Conservation (phyloP, 1,284 basidiomycete genomes). For the Cystobasidium slooffiae region DNA sequence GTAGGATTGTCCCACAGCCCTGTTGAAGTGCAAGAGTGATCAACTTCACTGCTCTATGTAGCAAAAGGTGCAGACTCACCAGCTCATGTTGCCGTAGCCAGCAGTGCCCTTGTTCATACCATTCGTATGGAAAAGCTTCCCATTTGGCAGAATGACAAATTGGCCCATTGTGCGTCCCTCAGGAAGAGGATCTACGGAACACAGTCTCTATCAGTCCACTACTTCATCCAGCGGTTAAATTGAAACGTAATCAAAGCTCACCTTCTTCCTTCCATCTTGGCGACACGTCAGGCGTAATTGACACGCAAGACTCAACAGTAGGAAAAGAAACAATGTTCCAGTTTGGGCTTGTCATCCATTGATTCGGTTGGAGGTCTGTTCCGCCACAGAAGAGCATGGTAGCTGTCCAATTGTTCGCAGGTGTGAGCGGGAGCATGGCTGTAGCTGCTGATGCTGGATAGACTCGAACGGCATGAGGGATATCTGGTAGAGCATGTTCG, state of each 20-base stretch:
- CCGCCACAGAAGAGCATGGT: constrained; percentile 70
- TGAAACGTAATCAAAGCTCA: not conserved
- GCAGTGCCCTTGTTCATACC: constrained; percentile 57
- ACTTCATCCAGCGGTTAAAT: not conserved
- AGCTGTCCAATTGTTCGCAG: constrained; percentile 82
- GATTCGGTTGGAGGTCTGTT: constrained; percentile 67
- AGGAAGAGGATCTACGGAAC: constrained; percentile 64
- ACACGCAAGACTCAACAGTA: constrained; percentile 58
- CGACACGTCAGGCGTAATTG: constrained; percentile 77
- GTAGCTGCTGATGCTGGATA: constrained; percentile 91
- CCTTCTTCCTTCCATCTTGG: constrained; percentile 70
- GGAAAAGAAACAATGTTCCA: constrained; percentile 68
- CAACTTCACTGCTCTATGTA: not conserved
- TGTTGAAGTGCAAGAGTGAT: constrained; percentile 41
- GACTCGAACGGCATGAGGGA: constrained; percentile 71
- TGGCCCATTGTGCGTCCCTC: constrained; percentile 80
- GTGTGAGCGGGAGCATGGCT: constrained; percentile 87
- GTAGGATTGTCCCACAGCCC: constrained; percentile 57
- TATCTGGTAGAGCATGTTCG: constrained; percentile 62
- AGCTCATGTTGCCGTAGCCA: constrained; percentile 56
- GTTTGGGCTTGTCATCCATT: constrained; percentile 65
- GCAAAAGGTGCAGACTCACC: not conserved
- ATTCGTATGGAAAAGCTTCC: constrained; percentile 74
- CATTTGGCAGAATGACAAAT: constrained; percentile 77
- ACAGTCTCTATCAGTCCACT: not conserved